These are phyloP conservation scores for Amylocystis lapponica DNA, from an alignment of 768 basidiomycete genomes.

Conservation along the genomic window DNA sequence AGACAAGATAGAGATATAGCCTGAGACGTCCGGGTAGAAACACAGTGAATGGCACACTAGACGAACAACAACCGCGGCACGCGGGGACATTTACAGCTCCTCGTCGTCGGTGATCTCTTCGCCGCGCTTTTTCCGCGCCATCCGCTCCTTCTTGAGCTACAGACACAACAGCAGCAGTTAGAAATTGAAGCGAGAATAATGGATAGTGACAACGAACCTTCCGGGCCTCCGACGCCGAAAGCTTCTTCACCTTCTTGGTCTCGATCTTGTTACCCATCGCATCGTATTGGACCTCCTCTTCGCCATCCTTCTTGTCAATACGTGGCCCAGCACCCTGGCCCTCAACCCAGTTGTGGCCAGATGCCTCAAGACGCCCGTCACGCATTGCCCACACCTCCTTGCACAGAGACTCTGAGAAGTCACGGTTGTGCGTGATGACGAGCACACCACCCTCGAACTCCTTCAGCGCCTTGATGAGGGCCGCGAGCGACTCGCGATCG, in stretches of 20 bases:
- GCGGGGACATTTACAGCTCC: constrained; percentile 25
- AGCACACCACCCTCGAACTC: constrained; percentile 98
- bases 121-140: constrained; percentile 83
- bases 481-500: constrained; percentile 98
- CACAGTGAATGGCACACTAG: constrained; percentile 16
- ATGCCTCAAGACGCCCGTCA: constrained; percentile 92
- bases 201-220: constrained; percentile 64
- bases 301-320: constrained; percentile 91
- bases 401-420: constrained; percentile 99
- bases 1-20: constrained; percentile 14
- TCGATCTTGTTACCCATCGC: constrained; percentile 99
- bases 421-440: constrained; percentile 95
- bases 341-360: constrained; percentile 99
- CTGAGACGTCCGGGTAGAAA: constrained; percentile 17
- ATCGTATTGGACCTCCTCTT: constrained; percentile 89
- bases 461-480: constrained; percentile 97
- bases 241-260: constrained; percentile 79
- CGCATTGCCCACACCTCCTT: constrained; percentile 99
- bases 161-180: constrained; percentile 4
- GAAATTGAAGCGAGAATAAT: constrained; percentile 37
- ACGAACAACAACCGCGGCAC: constrained; percentile 10
- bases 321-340: constrained; percentile 93
- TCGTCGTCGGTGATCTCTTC: constrained; percentile 69
- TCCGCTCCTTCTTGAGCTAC: constrained; percentile 86
- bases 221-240: constrained; percentile 74